Base-by-base conservation (phyloP, 2,329 filamentous ascomycete genomes). In the Epichloe brachyelytri region DNA sequence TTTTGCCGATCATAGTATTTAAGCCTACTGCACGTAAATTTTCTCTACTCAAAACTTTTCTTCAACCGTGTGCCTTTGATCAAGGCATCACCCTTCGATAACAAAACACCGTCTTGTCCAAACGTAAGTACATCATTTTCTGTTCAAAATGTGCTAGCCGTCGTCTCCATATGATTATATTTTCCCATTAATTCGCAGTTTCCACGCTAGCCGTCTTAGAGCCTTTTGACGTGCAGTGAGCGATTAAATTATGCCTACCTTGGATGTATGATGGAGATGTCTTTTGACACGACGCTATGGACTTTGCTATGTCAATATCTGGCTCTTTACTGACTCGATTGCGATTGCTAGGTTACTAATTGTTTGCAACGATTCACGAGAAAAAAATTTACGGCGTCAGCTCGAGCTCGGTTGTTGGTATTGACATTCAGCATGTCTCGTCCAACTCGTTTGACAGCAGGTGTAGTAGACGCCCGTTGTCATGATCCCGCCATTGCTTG, bases 161-260 rank as follows among this genome's bases (percentile, higher is more conserved):
- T 14, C 14, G 19, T 46, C 45, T 50, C 48, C 30, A 20, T 33
- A 44, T 50, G 48, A 50, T 50, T 50, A 45, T 50, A 50, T 45
- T 50, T 50, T 33, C 48, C 48, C 38, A 33, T 37, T 44, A 44
- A 50, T 50, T 50, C 48, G 48, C 48, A 50, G 48, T 50, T 50
- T 50, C 48, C 48, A 50, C 48, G 48, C 48, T 50, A 50, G 48
- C 41, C 41, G 48, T 50, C 48, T 50, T 7, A 49, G 48, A 50
- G 48, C 48, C 48, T 45, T 50, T 50, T 50, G 48, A 50, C 48
- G 41, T 44, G 40, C 48, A 10, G 41, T 50, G 48, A 50, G 48
- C 48, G 48, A 12, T 50, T 39, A 5, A 44, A 50, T 44, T 50
- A 50, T 50, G 48, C 48, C 48, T 50, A 50, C 48, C 48, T 50